Evolutionary conservation across 83 land plant species (phyloP).

Genomic region (Larix sibirica): DNA sequence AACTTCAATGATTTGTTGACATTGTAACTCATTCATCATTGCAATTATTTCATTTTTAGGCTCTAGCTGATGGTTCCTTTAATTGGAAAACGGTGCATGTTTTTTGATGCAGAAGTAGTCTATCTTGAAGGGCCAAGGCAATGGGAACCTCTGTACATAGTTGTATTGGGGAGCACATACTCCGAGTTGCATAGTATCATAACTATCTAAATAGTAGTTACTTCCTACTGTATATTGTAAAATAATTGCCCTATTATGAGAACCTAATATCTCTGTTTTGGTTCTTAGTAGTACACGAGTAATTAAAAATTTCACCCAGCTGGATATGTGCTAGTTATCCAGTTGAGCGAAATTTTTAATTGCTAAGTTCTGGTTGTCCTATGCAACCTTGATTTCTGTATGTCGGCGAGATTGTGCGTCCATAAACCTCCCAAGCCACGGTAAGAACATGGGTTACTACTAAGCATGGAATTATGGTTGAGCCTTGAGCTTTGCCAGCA

Average conservation of each 20-base stretch:
- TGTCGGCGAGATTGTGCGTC: neutral
- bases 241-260: neutral
- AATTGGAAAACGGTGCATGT: neutral
- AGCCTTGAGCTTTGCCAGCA: no score
- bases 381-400: neutral
- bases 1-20: neutral
- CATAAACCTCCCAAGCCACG: no score
- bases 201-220: neutral
- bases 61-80: neutral
- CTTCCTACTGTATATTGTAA: neutral
- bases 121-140: neutral
- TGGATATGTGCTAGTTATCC: neutral
- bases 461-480: no score
- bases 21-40: neutral
- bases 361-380: neutral
- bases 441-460: no score
- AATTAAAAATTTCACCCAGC: neutral
- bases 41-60: neutral
- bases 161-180: neutral
- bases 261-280: neutral
- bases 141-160: constrained; percentile 14
- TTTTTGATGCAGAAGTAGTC: constrained; percentile 14
- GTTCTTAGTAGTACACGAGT: neutral
- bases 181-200: neutral
- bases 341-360: neutral